A percentile compares a stretch with the other conserved stretches of the same genome.
Conservation (phyloP, 768 basidiomycete genomes). For the Tulasnella sp. region DNA sequence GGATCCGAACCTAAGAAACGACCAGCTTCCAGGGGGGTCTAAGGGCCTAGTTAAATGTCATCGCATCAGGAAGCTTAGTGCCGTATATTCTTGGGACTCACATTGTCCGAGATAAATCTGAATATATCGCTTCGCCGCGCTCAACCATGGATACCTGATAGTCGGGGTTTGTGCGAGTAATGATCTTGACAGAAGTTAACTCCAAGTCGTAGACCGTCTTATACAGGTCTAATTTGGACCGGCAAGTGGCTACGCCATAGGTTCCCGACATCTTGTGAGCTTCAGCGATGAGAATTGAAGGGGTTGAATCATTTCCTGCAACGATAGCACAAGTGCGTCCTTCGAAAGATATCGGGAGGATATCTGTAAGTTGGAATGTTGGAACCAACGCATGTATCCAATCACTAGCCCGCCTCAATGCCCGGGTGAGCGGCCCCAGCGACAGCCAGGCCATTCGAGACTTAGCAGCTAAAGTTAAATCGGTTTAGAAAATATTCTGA, state of each 20-base stretch:
- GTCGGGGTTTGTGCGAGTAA: slow-evolving; percentile 69
- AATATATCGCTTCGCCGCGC: slow-evolving; percentile 48
- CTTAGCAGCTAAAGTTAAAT: neutral
- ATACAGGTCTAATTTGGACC: slow-evolving; percentile 76
- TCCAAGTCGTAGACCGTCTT: slow-evolving; percentile 72
- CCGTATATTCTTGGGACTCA: neutral
- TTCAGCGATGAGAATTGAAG: slow-evolving; percentile 73
- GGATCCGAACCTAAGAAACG: neutral
- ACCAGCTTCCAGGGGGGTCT: neutral
- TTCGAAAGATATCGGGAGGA: slow-evolving; percentile 80
- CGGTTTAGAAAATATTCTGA: no score
- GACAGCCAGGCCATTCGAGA: neutral
- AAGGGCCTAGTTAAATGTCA: neutral
- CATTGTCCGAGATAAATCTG: slow-evolving; percentile 1
- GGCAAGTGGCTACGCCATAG: slow-evolving; percentile 75
- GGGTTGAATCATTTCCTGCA: slow-evolving; percentile 81
- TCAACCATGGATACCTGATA: slow-evolving; percentile 63
- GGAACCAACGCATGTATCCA: slow-evolving; percentile 64
- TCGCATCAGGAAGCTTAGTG: neutral
- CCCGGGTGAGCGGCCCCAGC: slow-evolving; percentile 15
- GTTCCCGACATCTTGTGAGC: slow-evolving; percentile 75
- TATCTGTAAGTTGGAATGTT: slow-evolving; percentile 69
- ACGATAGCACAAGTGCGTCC: slow-evolving; percentile 76
- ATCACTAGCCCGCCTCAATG: neutral
- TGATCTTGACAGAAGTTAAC: slow-evolving; percentile 61